Conservation (phyloP, 192 early-diverging fungal genomes). For the Mortierella alpina region DNA sequence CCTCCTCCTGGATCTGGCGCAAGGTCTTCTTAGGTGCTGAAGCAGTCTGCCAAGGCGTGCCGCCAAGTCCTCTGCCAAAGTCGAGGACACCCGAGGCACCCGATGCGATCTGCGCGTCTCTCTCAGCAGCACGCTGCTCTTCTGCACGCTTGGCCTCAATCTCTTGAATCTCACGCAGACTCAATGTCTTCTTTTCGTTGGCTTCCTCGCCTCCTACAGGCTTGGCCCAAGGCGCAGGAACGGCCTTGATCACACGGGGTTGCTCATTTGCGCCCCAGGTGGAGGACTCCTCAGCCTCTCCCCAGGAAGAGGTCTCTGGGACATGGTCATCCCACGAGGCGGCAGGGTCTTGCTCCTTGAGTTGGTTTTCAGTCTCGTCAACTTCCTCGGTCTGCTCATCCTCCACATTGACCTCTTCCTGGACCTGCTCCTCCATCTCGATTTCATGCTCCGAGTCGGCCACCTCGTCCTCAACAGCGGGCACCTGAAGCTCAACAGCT, state of each 20-base stretch:
- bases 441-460: too few relatives aligned
- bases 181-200: constrained; percentile 52
- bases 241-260: constrained; percentile 20
- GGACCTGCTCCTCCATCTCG: too few relatives aligned
- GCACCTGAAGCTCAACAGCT: too few relatives aligned
- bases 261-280: not conserved
- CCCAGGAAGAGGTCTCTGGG: constrained; percentile 6
- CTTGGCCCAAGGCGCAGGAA: constrained; percentile 55
- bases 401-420: too few relatives aligned
- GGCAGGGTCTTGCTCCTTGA: not conserved
- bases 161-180: constrained; percentile 73
- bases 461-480: not conserved
- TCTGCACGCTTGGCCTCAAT: constrained; percentile 64
- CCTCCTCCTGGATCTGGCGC: constrained; percentile 67
- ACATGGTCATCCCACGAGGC: constrained; percentile 4
- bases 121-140: constrained; percentile 41
- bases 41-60: constrained; percentile 29
- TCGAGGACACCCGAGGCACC: constrained; percentile 19
- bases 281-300: too few relatives aligned
- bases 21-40: constrained; percentile 60
- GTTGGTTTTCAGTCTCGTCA: not conserved
- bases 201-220: constrained; percentile 33
- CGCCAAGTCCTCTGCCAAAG: constrained; percentile 20
- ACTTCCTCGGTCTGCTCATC: not conserved
- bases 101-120: constrained; percentile 37